Evolutionary conservation across 1,284 basidiomycete species (phyloP).

Genomic region (Ganoderma meredithae): DNA sequence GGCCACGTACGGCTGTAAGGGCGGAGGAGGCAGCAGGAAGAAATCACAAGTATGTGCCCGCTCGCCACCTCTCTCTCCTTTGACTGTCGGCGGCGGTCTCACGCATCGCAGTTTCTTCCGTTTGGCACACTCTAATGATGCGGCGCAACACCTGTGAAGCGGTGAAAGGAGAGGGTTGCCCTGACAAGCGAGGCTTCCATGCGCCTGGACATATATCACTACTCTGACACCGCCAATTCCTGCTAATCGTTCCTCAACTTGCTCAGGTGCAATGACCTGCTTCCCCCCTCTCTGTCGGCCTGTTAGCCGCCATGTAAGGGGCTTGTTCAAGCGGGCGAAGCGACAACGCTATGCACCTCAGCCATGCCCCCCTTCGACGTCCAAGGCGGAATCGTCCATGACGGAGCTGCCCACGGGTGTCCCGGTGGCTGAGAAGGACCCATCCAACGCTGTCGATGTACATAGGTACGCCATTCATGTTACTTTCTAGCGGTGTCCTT

Average conservation of each 20-base stretch:
- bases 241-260: slow-evolving; percentile 1
- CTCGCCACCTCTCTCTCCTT: neutral
- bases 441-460: neutral
- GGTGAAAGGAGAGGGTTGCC: slow-evolving; percentile 21
- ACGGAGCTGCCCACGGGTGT: slow-evolving; percentile 8
- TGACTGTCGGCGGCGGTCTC: neutral
- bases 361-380: neutral
- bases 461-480: slow-evolving; percentile 14
- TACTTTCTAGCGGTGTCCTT: neutral
- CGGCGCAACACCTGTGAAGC: slow-evolving; percentile 17
- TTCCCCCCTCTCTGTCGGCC: slow-evolving; percentile 17
- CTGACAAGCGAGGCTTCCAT: slow-evolving; percentile 23
- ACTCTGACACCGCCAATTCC: neutral
- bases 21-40: neutral
- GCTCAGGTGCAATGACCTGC: slow-evolving; percentile 17
- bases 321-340: slow-evolving; percentile 9
- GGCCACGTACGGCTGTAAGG: neutral
- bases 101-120: neutral
- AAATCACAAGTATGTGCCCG: neutral
- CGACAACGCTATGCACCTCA: neutral
- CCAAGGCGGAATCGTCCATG: slow-evolving; percentile 11
- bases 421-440: neutral
- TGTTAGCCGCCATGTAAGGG: slow-evolving; percentile 10
- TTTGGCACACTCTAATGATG: slow-evolving; percentile 1
- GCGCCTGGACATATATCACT: slow-evolving; percentile 18